Evolutionary conservation across 176 grass and related monocot species (phyloP).

Genomic region (bread wheat (Triticum aestivum)): DNA sequence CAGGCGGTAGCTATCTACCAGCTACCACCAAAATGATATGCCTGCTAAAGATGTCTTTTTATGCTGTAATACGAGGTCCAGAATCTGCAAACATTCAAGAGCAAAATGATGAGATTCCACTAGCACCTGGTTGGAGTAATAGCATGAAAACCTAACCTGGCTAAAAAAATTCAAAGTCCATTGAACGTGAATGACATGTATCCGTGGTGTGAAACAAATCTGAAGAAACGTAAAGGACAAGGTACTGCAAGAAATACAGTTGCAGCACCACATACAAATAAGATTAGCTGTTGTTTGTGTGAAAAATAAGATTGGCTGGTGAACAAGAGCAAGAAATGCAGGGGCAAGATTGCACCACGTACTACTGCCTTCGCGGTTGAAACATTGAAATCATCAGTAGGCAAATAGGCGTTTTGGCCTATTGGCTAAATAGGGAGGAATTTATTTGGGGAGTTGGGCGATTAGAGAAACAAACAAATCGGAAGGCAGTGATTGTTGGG

Average conservation of each 20-base stretch:
- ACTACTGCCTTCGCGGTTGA: neutral
- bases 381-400: neutral
- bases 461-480: neutral
- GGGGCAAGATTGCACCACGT: neutral
- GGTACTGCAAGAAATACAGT: neutral
- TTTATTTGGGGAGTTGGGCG: neutral
- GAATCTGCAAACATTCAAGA: constrained; percentile 19
- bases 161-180: neutral
- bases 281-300: neutral
- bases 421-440: neutral
- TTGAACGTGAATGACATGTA: neutral
- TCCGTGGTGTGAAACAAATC: neutral
- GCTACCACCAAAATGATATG: neutral
- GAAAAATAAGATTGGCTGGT: neutral
- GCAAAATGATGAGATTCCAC: neutral
- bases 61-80: neutral
- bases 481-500: constrained; percentile 6
- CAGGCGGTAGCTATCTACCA: neutral
- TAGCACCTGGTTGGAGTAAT: neutral
- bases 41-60: neutral
- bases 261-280: neutral
- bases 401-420: neutral
- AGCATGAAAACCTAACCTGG: neutral
- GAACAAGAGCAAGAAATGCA: neutral
- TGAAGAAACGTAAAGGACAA: neutral